Base-by-base conservation (phyloP, 257 asterid genomes). In the Solanum dulcamara region DNA sequence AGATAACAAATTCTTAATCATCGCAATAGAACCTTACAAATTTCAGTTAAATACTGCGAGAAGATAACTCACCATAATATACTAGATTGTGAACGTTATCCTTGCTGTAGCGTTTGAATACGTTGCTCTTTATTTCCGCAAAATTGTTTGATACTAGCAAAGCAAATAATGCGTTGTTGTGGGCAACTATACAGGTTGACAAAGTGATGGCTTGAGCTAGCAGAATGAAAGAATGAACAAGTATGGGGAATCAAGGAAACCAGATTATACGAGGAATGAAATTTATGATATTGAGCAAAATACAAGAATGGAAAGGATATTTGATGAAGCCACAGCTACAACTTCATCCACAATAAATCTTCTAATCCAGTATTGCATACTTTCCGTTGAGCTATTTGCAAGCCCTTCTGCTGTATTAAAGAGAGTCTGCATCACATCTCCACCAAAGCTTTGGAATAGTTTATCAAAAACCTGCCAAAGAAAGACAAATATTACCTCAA, bases 131-230 rank as follows among this genome's bases (percentile, higher is more conserved):
- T 50, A 97, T 97, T 94, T 97, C 99, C 15, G 97, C 96, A 89
- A 97, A 97, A 90, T 97, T 97, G 94, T 94, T 97, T 13, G 99
- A 95, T 83, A 97, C 94, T n/a, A 97, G 96, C 95, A 97, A 91
- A 62, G 98, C 97, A 84, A 95, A 92, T 85, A 97, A 89, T 70
- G 98, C 96, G 81, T 97, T 97, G 77, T 97, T 97, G 86, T 95
- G 99, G 87, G 99, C 95, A 94, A 95, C 98, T 90, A 97, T 95
- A 87, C 99, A 97, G 22, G 98, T 94, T 35, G 99, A 95, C 89
- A 97, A 82, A 66, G 99, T 93, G 81, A 95, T 93, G 37, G 98
- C 98, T 95, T 97, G 99, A 91, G 96, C 98, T 94, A 94, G 93
- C 88, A 97, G 91, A 88, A 95, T 89, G 85, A 92, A 95, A 81